A percentile compares a stretch with the other conserved stretches of the same genome.
phyloP scores from a whole-genome alignment of 2,329 filamentous ascomycete species.

The Cladosporium sp. region DNA sequence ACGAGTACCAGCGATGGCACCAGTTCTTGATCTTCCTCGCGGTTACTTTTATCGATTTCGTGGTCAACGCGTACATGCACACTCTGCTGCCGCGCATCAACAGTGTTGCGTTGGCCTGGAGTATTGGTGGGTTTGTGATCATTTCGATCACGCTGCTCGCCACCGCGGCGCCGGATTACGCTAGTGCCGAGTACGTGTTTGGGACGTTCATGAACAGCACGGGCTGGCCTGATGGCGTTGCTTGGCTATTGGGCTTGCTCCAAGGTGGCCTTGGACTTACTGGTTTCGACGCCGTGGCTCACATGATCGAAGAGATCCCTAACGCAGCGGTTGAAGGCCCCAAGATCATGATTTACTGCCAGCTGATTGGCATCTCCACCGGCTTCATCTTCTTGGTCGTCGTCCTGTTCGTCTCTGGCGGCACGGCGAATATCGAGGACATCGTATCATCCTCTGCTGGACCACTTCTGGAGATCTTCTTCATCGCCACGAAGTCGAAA shows the following conservation, averaged over 20 bases:
- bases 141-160: constrained; percentile 68
- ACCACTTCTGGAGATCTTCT: constrained; percentile 64
- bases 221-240: constrained; percentile 69
- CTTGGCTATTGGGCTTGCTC: constrained; percentile 59
- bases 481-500: constrained; percentile 62
- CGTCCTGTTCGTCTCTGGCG: constrained; percentile 63
- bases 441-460: constrained; percentile 60
- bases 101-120: constrained; percentile 68
- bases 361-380: constrained; percentile 63
- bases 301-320: constrained; percentile 63
- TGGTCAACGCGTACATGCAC: constrained; percentile 65
- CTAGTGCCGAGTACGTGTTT: constrained; percentile 65
- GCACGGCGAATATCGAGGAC: constrained; percentile 49
- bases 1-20: constrained; percentile 62
- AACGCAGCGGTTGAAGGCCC: constrained; percentile 61
- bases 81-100: constrained; percentile 63
- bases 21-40: constrained; percentile 69
- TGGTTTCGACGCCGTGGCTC: constrained; percentile 41
- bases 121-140: constrained; percentile 63
- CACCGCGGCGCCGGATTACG: constrained; percentile 64
- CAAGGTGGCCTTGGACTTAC: constrained; percentile 58
- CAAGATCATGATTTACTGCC: constrained; percentile 67
- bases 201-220: constrained; percentile 65
- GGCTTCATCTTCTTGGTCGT: constrained; percentile 65
- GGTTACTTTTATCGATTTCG: constrained; percentile 59